These are phyloP conservation scores for Crithidia acanthocephali DNA, from an alignment of 208 protist genomes.

Conservation along the genomic window DNA sequence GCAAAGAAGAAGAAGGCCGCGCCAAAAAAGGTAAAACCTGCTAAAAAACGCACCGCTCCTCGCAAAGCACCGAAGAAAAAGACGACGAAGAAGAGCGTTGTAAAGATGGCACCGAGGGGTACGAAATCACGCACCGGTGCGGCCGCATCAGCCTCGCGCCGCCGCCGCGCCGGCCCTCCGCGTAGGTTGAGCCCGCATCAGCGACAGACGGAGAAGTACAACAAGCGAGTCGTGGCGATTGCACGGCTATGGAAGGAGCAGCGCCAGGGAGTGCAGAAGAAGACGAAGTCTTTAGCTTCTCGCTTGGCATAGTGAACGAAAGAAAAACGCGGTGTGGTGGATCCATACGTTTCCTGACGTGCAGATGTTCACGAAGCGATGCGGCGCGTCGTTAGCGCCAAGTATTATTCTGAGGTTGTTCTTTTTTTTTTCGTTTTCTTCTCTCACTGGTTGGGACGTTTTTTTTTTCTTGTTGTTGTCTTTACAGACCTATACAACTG, in stretches of 20 bases:
- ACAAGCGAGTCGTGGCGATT: constrained; percentile 84
- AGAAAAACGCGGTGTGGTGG: too few species aligned
- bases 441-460: too few species aligned
- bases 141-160: neutral
- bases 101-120: neutral
- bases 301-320: neutral
- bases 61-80: too few species aligned
- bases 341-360: too few species aligned
- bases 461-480: too few species aligned
- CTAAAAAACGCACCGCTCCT: neutral
- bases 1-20: neutral
- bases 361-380: too few species aligned
- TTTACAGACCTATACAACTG: too few species aligned
- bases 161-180: neutral
- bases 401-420: too few species aligned
- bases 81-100: neutral
- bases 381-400: too few species aligned
- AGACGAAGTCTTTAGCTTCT: constrained; percentile 11
- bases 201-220: constrained; percentile 80
- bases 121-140: neutral
- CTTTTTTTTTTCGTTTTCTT: too few species aligned
- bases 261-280: constrained; percentile 25
- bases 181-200: constrained; percentile 42
- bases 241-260: constrained; percentile 81
- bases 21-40: neutral